Base-by-base conservation (phyloP, 768 basidiomycete genomes). In the Dictyophora rubrovolvata region DNA sequence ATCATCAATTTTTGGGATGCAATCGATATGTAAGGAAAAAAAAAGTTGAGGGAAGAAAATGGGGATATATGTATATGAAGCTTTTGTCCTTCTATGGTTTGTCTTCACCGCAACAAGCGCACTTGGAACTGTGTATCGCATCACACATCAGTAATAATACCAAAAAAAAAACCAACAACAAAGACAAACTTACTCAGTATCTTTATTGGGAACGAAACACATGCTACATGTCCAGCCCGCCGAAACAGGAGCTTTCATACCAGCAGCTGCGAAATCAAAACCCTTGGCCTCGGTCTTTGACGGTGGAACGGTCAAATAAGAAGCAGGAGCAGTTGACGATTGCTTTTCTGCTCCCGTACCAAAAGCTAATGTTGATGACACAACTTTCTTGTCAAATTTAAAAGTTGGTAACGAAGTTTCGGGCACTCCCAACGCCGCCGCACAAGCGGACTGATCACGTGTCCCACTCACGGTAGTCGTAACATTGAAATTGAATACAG, bases 201-300 rank as follows among this genome's bases (percentile, higher is more conserved):
- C 71, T 18, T 75, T 72, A 66, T 83, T 87, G 48, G 66, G 62
- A 54, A 84, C 53, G 65, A 62, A 56, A 60, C 69, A 59, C 42
- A 54, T 35, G 5, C 63, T 56, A 60, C 70, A 71, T n/a, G 56
- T 65, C 70, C 70, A 71, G 3, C 55, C 54, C 7, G 61, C 65
- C 1, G 60, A 17, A 10, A 63, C 55, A 14, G 64, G 61, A 5
- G 82, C 78, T 62, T 79, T 83, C 56, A 79, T 67, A 3, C 83
- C 85, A 0, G 83, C 83, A 10, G 81, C 83, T 1, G 76, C 73
- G 79, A 81, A 87, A 64, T 86, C 73, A 63, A 86, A 87, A 34
- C 73, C 72, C 47, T 73, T 71, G 46, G 69, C 63, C 18, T 63
- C 54, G 6, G 65, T 58, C 1, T 66, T 50, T 46, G 70, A 65